A percentile compares a stretch with the other conserved stretches of the same genome.
phyloP scores from a whole-genome alignment of 2,329 filamentous ascomycete species.

The Phialophora verrucosa region DNA sequence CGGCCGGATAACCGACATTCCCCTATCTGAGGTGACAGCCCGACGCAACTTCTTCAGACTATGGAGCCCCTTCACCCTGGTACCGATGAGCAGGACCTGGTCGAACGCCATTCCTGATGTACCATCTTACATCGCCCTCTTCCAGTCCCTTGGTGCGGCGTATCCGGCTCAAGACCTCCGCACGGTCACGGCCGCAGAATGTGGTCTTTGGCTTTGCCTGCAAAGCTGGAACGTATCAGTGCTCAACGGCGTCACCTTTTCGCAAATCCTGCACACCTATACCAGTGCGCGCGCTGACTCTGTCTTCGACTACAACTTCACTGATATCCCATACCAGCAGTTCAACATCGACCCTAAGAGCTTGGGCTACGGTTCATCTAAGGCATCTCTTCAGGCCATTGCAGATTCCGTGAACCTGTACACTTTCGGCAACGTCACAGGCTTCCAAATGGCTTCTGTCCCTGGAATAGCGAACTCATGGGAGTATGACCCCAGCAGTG shows the following conservation, averaged over 20 bases:
- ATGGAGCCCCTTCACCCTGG: background rate
- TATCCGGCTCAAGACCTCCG: slow-evolving; percentile 4
- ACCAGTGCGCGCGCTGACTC: background rate
- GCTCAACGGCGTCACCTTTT: background rate
- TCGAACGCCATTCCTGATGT: background rate
- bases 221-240: slow-evolving; percentile 1
- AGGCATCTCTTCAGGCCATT: slow-evolving; percentile 4
- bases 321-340: background rate
- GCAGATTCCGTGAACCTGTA: background rate
- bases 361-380: background rate
- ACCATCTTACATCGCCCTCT: background rate
- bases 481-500: slow-evolving; percentile 1
- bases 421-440: slow-evolving; percentile 3
- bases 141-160: slow-evolving; percentile 1
- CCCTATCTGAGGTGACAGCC: background rate
- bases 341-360: slow-evolving; percentile 2
- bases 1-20: background rate
- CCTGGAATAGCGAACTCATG: slow-evolving; percentile 1
- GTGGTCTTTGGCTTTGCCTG: slow-evolving; percentile 2
- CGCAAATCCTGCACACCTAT: background rate
- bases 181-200: background rate
- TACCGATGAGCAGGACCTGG: background rate
- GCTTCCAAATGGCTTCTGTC: background rate
- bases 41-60: slow-evolving; percentile 6
- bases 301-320: slow-evolving; percentile 4